Conservation (phyloP, 2,329 filamentous ascomycete genomes). For the Albophoma yamanashiensis region DNA sequence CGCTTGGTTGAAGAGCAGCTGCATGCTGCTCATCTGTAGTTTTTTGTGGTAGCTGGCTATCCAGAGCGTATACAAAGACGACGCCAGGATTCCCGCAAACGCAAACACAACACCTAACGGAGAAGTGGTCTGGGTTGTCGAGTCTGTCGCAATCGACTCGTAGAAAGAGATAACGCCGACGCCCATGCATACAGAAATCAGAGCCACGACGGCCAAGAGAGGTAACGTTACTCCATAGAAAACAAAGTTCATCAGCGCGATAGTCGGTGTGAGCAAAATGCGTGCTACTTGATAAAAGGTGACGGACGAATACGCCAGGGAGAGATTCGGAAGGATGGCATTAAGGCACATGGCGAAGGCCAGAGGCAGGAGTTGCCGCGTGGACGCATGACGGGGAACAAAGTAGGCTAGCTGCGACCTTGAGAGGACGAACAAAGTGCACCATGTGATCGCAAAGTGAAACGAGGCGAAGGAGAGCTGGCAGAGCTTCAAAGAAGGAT, state of each 20-base stretch:
- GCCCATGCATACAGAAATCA: constrained; percentile 51
- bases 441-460: constrained; percentile 56
- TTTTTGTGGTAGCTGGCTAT: constrained; percentile 55
- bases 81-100: constrained; percentile 52
- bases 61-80: constrained; percentile 59
- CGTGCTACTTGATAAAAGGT: constrained; percentile 62
- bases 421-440: constrained; percentile 52
- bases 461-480: constrained; percentile 59
- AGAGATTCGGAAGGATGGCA: constrained; percentile 58
- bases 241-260: constrained; percentile 54
- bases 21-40: constrained; percentile 56
- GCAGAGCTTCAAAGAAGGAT: constrained; percentile 47
- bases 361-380: constrained; percentile 51
- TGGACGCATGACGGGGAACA: constrained; percentile 40
- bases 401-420: constrained; percentile 49
- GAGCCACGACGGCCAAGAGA: constrained; percentile 37
- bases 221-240: constrained; percentile 49
- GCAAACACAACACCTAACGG: constrained; percentile 53
- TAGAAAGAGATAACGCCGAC: constrained; percentile 59
- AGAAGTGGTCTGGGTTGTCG: constrained; percentile 43
- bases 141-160: constrained; percentile 43
- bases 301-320: constrained; percentile 55
- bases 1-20: constrained; percentile 58
- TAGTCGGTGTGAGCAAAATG: constrained; percentile 54
- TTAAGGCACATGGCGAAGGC: constrained; percentile 57